Percentiles rank a stretch among this genome's conserved stretches.
Evolutionary conservation across 1,284 basidiomycete genomes (phyloP).

Genomic region (Sphagnurus paluster): DNA sequence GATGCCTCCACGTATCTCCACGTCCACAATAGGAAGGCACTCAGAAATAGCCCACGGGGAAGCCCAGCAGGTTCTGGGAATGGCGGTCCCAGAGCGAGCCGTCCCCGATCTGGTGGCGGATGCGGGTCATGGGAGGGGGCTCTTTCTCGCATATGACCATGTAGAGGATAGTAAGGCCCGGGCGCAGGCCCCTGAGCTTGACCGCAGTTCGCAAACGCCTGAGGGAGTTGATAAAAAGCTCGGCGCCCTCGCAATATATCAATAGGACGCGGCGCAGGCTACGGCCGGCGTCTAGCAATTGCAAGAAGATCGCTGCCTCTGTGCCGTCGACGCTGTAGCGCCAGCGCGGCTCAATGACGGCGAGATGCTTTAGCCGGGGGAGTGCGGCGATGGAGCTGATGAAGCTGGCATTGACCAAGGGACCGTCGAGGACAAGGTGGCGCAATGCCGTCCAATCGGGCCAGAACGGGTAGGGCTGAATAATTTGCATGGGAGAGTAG

Average conservation of each 20-base stretch:
- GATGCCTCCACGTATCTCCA: too few relatives aligned
- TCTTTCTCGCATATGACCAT: conserved; percentile 9
- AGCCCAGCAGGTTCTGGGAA: conserved; percentile 4
- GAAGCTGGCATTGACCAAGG: conserved; percentile 14
- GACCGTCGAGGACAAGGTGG: conserved; percentile 18
- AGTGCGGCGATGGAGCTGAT: conserved; percentile 9
- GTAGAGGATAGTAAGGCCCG: conserved; percentile 9
- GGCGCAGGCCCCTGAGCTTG: conserved; percentile 1
- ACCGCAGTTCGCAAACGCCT: conserved; percentile 10
- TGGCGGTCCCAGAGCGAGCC: conserved; percentile 13
- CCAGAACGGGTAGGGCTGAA: conserved; percentile 12
- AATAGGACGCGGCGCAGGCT: conserved; percentile 11
- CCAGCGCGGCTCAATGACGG: conserved; percentile 17
- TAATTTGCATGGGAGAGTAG: conserved; percentile 19
- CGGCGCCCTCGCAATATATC: conserved; percentile 13
- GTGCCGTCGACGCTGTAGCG: conserved; percentile 18
- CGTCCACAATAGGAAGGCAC: not conserved
- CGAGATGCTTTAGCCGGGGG: conserved; percentile 11
- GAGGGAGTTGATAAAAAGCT: conserved; percentile 11
- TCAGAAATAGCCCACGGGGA: not conserved
- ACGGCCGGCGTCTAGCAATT: conserved; percentile 8
- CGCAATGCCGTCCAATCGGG: conserved; percentile 12
- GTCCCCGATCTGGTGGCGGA: conserved; percentile 14
- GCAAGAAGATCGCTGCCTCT: conserved; percentile 15
- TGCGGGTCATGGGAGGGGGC: conserved; percentile 8